phyloP scores from a whole-genome alignment of 176 grass and related monocot species.

The Triticum timopheevii region DNA sequence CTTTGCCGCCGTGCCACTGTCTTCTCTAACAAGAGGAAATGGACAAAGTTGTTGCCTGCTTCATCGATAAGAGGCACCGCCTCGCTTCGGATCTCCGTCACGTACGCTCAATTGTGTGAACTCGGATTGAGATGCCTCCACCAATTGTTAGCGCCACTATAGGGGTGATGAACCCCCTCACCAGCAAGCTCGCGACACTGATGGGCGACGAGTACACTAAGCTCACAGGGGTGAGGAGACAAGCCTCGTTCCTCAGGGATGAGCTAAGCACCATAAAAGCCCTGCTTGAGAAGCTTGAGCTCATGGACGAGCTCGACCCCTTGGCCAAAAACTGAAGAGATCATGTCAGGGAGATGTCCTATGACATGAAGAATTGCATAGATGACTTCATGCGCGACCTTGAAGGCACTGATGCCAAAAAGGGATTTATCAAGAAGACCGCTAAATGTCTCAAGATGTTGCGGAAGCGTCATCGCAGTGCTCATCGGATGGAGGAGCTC shows the following conservation, averaged over 20 bases:
- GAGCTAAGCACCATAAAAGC: background rate
- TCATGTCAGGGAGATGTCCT: background rate
- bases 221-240: background rate
- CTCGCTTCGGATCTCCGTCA: background rate
- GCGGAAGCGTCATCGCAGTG: background rate
- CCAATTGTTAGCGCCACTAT: background rate
- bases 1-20: background rate
- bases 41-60: too few relatives aligned
- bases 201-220: background rate
- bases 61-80: background rate
- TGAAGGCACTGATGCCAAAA: background rate
- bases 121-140: background rate
- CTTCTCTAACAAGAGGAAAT: too few relatives aligned
- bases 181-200: background rate
- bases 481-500: background rate
- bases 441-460: background rate
- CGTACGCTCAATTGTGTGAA: background rate
- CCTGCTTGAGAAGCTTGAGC: background rate
- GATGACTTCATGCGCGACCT: background rate
- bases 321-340: background rate
- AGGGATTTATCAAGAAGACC: background rate
- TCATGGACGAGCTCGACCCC: background rate
- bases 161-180: background rate
- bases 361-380: background rate
- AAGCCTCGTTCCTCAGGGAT: background rate